Percentiles rank a stretch among this genome's conserved stretches.
Evolutionary conservation across 2,329 filamentous ascomycete species (phyloP).

Genomic region (Orbilia ellipsospora): DNA sequence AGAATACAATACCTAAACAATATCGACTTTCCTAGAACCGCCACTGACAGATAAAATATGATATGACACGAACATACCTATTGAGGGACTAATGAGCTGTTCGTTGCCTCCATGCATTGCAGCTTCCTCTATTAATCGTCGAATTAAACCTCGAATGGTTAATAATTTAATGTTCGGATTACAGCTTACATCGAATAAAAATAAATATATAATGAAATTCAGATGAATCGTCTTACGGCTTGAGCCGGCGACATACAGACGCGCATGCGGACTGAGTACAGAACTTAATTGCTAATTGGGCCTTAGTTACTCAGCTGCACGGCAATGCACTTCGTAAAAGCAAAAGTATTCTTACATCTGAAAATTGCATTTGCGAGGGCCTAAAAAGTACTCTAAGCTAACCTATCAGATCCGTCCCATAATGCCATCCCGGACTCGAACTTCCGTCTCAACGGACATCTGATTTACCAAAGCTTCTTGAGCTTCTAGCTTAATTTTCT

Average conservation of each 20-base stretch:
- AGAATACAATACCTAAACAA: slow-evolving; percentile 7
- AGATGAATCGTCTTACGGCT: slow-evolving; percentile 47
- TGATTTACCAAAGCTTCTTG: slow-evolving; percentile 4
- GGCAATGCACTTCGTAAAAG: no score
- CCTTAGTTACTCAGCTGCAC: background rate
- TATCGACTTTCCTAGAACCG: slow-evolving; percentile 49
- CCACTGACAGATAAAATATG: slow-evolving; percentile 35
- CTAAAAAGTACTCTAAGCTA: slow-evolving; percentile 2
- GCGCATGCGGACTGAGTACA: no score
- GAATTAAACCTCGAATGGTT: slow-evolving; percentile 18
- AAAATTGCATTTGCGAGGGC: slow-evolving; percentile 23
- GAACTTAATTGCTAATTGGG: no score
- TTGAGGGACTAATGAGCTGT: slow-evolving; percentile 46
- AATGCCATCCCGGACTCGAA: no score
- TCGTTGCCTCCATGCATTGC: slow-evolving; percentile 11
- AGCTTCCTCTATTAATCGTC: slow-evolving; percentile 8
- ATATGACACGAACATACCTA: slow-evolving; percentile 31
- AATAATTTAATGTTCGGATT: background rate
- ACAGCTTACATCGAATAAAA: no score
- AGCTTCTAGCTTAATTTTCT: background rate
- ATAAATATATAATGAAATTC: slow-evolving; percentile 18
- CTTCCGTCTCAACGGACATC: no score
- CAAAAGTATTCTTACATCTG: no score
- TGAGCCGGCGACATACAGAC: slow-evolving; percentile 22
- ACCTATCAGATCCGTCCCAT: slow-evolving; percentile 31